Evolutionary conservation across 441 rosid genomes (phyloP).

Genomic region (Dalechampia spathulata): DNA sequence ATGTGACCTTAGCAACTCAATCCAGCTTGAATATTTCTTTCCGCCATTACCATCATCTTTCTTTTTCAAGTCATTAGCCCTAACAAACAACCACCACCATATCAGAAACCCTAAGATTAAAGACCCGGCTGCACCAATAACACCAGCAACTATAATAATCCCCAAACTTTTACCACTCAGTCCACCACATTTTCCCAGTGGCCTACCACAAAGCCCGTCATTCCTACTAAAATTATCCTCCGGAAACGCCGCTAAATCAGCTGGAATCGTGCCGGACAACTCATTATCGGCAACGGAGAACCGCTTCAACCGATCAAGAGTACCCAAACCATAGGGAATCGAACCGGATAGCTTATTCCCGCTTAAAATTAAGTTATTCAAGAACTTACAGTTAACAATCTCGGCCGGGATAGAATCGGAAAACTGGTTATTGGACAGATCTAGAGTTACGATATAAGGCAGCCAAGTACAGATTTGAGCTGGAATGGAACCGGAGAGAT

Average conservation of each 20-base stretch:
- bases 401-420: conserved; percentile 60
- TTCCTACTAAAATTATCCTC: conserved; percentile 51
- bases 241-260: conserved; percentile 19
- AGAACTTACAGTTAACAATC: conserved; percentile 46
- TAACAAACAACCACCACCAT: conserved; percentile 70
- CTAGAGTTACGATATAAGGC: conserved; percentile 64
- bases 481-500: conserved; percentile 63
- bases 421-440: conserved; percentile 55
- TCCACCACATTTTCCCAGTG: conserved; percentile 57
- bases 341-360: conserved; percentile 53
- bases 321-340: conserved; percentile 47
- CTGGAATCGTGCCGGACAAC: conserved; percentile 56
- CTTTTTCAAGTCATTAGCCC: conserved; percentile 24
- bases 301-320: conserved; percentile 41
- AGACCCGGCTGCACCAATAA: conserved; percentile 69
- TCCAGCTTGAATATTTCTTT: conserved; percentile 44
- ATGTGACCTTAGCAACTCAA: conserved; percentile 42
- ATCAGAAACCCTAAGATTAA: conserved; percentile 58
- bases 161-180: conserved; percentile 68
- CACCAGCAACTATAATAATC: conserved; percentile 71
- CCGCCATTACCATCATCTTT: conserved; percentile 30
- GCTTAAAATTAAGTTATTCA: conserved; percentile 49
- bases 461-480: conserved; percentile 58
- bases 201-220: conserved; percentile 63
- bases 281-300: conserved; percentile 65